Base-by-base conservation (phyloP, 768 basidiomycete species). In the Tulasnella sp. region DNA sequence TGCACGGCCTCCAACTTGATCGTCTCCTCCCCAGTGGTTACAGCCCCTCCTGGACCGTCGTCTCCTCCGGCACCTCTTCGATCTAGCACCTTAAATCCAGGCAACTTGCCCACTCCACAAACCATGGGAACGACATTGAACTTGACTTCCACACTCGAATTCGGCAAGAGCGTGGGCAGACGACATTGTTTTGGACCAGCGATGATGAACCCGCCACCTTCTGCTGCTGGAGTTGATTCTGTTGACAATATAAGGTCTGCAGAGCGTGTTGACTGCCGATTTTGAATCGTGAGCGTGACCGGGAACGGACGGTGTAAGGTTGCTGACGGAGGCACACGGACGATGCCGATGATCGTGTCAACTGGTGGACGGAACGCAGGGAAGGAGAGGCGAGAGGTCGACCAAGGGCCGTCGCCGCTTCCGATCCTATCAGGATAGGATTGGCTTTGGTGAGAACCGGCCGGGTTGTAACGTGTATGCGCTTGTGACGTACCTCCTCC, bases 91-190 rank as follows among this genome's bases (percentile, higher is more conserved):
- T 84, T 87, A 79, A 94, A 86, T 31, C 84, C 83, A 19, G 93
- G 93, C 29, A 91, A 80, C 77, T 81, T 86, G 69, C 91, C 84
- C 79, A 88, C 84, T 40, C 93, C 93, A 81, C 91, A 93, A 77
- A 92, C 91, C 49, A 93, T 82, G 1, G 93, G 91, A 37, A 93
- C 86, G 39, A 93, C 81, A 37, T 86, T 87, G 91, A 92, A 94
- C 12, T 83, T 83, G 29, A 94, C 72, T 76, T 82, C 85, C 79
- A 89, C 89, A 81, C 93, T 92, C 36, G 86, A 84, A 6, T 90
- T 90, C 0, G 94, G 91, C 58, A 93, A 84, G n/a, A 98, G 83
- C 67, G 91, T 83, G 2, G 93, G 90, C 11, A 94, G 79, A 12
- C 89, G 87, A 3, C 89, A 89, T 70, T 85, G 87, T 68, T 93